Evolutionary conservation across 1,284 basidiomycete species (phyloP), one percentile per base, ranked within the genome.

Genomic region (Waitea zeae): DNA sequence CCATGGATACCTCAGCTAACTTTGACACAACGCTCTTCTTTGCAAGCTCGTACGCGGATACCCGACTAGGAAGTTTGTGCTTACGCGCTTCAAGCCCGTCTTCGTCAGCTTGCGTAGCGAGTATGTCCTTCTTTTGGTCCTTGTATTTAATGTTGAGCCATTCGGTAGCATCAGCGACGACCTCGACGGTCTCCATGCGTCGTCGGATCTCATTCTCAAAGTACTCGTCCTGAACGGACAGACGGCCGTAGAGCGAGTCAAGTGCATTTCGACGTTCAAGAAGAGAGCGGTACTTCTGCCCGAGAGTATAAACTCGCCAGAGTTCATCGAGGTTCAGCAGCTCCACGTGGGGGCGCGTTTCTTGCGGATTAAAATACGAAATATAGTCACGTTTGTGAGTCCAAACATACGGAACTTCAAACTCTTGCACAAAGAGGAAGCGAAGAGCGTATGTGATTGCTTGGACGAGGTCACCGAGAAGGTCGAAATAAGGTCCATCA

Each of bases 321-420:
- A 96, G 54, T 46, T 96, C 88, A 35, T 73, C 62, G 38, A 80
- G 61, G 41, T 58, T 70, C 37, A 97, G 65, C 24, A 93, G 70
- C 42, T 84, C 76, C 17, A 69, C 51, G 20, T 68, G 68, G n/a
- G 22, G 22, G 33, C 53, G 61, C 37, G 66, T 63, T 39, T 74
- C 69, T 28, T 58, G 53, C 34, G 66, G 59, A 44, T 83, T 75
- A 51, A 84, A 80, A 51, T 79, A 70, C 30, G 75, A 76, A 46
- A 93, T 77, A 49, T 86, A 80, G 52, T 98, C 95, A 33, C 86
- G 73, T 48, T 88, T 86, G 60, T 97, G 88, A 18, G 78, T 75
- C 77, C 82, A 96, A 42, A 99, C 77, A 53, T 90, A 95, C 0
- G 95, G 89, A 5, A 95, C 89, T 51, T 99, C 95, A 43, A 84